These are phyloP conservation scores for Erodium chrysanthum DNA, from an alignment of 441 rosid genomes.

Conservation along the genomic window DNA sequence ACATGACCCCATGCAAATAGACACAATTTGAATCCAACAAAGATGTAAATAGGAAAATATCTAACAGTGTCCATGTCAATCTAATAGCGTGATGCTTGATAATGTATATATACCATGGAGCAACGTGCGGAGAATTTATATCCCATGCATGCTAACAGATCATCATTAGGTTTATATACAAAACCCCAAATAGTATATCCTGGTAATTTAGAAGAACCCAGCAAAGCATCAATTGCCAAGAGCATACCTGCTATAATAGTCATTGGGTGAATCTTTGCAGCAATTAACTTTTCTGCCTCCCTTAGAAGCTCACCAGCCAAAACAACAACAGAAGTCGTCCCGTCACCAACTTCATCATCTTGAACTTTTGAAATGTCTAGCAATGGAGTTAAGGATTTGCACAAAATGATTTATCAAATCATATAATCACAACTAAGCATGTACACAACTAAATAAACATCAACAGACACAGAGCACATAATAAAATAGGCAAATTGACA, in stretches of 20 bases:
- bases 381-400: constrained; percentile 22
- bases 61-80: too few species aligned
- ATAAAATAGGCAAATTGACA: not conserved
- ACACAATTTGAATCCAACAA: too few species aligned
- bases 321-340: constrained; percentile 96
- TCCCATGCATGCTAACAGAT: too few species aligned
- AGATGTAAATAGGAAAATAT: too few species aligned
- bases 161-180: too few species aligned
- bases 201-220: too few species aligned
- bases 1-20: too few species aligned
- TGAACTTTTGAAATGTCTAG: constrained; percentile 95
- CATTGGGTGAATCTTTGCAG: constrained; percentile 93
- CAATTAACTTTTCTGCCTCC: constrained; percentile 91
- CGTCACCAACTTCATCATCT: constrained; percentile 99
- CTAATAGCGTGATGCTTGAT: too few species aligned
- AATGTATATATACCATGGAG: too few species aligned
- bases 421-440: too few species aligned
- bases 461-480: not conserved
- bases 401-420: not conserved
- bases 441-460: not conserved
- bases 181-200: too few species aligned
- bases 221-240: not conserved
- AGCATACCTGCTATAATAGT: constrained; percentile 71
- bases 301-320: constrained; percentile 95
- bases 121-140: too few species aligned